Conservation (phyloP, 108 stramenopile genomes). For the Cyclotella sp. region DNA sequence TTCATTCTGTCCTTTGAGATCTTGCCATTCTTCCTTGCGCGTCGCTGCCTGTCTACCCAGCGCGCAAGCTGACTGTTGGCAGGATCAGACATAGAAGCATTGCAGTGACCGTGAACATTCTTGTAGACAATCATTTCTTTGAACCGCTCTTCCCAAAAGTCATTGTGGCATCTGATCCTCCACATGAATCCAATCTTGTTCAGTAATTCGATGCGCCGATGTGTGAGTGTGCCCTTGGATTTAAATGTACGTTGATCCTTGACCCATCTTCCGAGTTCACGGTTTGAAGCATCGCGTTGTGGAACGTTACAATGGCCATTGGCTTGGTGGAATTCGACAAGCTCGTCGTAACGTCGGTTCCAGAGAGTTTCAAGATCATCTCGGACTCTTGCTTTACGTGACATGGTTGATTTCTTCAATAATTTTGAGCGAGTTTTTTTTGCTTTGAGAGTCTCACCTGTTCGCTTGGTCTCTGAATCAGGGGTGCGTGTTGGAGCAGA, state of each 20-base stretch:
- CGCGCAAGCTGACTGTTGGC: neutral
- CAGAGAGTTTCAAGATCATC: neutral
- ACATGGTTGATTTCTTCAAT: neutral
- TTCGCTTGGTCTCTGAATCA: too few relatives aligned
- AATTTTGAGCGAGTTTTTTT: neutral
- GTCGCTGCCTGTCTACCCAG: neutral
- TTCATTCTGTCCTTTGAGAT: neutral
- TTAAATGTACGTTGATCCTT: slow-evolving; percentile 9
- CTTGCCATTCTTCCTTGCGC: neutral
- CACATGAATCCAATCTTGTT: neutral
- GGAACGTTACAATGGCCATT: slow-evolving; percentile 46
- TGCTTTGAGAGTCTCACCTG: neutral
- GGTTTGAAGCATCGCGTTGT: slow-evolving; percentile 33
- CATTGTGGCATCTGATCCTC: neutral
- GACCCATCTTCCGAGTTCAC: slow-evolving; percentile 41
- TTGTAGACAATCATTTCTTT: slow-evolving; percentile 21
- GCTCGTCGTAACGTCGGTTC: slow-evolving; percentile 18
- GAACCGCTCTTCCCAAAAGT: slow-evolving; percentile 32
- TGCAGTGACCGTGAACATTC: slow-evolving; percentile 36
- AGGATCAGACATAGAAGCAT: slow-evolving; percentile 23
- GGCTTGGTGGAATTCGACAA: slow-evolving; percentile 22
- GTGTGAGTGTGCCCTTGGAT: neutral
- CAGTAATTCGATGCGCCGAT: neutral
- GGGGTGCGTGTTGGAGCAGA: too few relatives aligned
- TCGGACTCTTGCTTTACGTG: neutral